Conservation (phyloP, 129 eudicot genomes). For the Lonicera japonica region DNA sequence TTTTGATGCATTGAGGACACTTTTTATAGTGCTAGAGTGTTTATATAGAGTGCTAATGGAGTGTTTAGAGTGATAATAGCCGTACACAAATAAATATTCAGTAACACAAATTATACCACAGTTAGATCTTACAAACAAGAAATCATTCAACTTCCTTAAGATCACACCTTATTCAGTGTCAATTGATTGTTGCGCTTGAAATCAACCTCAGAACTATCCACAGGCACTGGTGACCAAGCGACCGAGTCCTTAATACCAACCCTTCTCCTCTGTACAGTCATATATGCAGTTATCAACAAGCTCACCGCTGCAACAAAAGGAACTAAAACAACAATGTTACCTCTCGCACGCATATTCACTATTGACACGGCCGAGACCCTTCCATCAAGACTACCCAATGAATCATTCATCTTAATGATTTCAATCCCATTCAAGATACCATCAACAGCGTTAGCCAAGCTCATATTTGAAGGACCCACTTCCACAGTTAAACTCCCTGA, state of each 20-base stretch:
- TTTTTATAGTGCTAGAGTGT: no score
- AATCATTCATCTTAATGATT: constrained; percentile 65
- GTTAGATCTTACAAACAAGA: not conserved
- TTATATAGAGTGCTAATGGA: no score
- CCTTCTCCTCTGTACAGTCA: constrained; percentile 52
- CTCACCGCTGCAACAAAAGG: constrained; percentile 58
- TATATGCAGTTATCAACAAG: constrained; percentile 58
- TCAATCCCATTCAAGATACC: constrained; percentile 84
- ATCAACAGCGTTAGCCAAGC: constrained; percentile 57
- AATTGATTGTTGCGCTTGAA: constrained; percentile 31
- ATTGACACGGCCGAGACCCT: constrained; percentile 40
- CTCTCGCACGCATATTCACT: constrained; percentile 34
- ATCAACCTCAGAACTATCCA: constrained; percentile 54
- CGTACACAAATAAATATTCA: no score
- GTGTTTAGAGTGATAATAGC: no score
- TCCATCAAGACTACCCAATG: constrained; percentile 77
- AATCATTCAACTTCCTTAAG: not conserved
- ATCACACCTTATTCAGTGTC: not conserved
- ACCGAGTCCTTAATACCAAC: constrained; percentile 28
- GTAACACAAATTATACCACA: not conserved
- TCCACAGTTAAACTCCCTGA: constrained; percentile 46
- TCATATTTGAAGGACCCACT: constrained; percentile 73
- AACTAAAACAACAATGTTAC: constrained; percentile 30
- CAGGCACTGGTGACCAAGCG: constrained; percentile 72
- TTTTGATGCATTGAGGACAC: no score